A percentile compares a stretch with the other conserved stretches of the same genome.
These are phyloP conservation scores for Fusarium xylarioides DNA, from an alignment of 2,329 filamentous ascomycete species.

Conservation along the genomic window DNA sequence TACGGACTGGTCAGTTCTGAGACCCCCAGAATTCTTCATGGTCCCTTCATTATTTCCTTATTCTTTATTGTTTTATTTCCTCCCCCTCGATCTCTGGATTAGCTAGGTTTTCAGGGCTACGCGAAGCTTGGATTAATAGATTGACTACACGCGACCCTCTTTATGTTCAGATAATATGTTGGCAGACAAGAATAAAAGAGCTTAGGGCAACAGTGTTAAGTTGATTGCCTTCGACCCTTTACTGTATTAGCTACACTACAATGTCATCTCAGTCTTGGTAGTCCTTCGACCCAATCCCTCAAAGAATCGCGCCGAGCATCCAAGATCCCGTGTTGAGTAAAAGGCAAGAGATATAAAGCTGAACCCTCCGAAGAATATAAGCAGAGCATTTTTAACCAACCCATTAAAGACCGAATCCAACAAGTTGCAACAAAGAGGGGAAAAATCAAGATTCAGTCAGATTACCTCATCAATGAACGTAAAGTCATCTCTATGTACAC, in stretches of 20 bases:
- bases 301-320: background rate
- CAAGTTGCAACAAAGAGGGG: background rate
- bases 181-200: background rate
- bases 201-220: background rate
- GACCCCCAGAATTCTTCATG: background rate
- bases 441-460: background rate
- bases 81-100: background rate
- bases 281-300: background rate
- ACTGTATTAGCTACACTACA: background rate
- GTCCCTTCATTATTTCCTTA: background rate
- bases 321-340: background rate
- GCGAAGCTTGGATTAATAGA: background rate
- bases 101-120: background rate
- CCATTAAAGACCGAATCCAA: background rate
- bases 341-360: background rate
- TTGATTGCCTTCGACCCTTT: background rate
- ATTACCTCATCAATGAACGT: background rate
- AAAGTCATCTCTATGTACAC: constrained; percentile 23
- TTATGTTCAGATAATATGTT: background rate
- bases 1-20: background rate
- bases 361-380: background rate
- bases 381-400: background rate
- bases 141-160: background rate
- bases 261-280: background rate
- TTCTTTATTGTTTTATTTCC: background rate